Percentiles rank a stretch among this genome's conserved stretches.
Evolutionary conservation across 1,284 basidiomycete species (phyloP).

Genomic region (Leccinum solheimii): DNA sequence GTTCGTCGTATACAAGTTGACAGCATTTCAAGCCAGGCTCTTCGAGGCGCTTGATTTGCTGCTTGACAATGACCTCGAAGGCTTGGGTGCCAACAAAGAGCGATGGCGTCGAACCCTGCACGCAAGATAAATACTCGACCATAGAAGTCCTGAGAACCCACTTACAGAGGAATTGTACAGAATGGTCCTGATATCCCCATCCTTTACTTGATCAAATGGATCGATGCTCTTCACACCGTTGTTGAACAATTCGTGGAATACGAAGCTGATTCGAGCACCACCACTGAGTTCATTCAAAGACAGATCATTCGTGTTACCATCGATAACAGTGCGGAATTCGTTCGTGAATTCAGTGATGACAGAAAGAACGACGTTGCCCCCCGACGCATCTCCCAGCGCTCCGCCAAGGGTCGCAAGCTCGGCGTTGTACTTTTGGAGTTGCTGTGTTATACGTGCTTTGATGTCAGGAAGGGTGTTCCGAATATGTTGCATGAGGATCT

Average conservation of each 20-base stretch:
- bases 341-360: conserved; percentile 98
- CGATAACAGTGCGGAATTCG: conserved; percentile 95
- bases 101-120: conserved; percentile 89
- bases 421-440: conserved; percentile 83
- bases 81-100: conserved; percentile 96
- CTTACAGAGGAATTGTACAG: conserved; percentile 94
- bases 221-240: conserved; percentile 95
- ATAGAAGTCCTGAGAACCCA: conserved; percentile 15
- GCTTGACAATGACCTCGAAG: conserved; percentile 98
- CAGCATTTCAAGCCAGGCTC: conserved; percentile 94
- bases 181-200: conserved; percentile 94
- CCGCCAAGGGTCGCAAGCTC: conserved; percentile 90
- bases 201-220: conserved; percentile 98
- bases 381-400: conserved; percentile 79
- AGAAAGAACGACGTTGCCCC: conserved; percentile 86
- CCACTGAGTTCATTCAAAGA: conserved; percentile 94
- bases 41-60: conserved; percentile 96
- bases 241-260: conserved; percentile 98
- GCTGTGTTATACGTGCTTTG: conserved; percentile 87
- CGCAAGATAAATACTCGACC: conserved; percentile 1
- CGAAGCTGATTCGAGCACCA: conserved; percentile 96
- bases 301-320: conserved; percentile 95
- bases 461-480: conserved; percentile 96
- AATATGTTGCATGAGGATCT: conserved; percentile 99
- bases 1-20: conserved; percentile 93